A percentile compares a stretch with the other conserved stretches of the same genome.
Conservation (phyloP, 805 yeast species). For the Wickerhamiella siamensis region DNA sequence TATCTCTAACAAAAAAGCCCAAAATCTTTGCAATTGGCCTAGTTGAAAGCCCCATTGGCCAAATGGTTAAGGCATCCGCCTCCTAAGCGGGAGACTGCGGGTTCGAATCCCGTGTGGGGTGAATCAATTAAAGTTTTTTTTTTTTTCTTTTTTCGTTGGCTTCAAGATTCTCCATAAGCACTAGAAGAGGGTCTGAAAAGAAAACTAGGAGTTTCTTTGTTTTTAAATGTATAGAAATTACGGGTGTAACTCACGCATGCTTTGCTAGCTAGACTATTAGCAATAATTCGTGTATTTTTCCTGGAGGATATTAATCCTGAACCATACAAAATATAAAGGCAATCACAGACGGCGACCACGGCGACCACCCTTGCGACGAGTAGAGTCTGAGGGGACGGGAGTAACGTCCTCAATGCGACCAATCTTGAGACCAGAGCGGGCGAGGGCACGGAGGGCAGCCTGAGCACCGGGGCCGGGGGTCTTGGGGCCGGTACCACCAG, state of each 20-base stretch:
- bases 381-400: slow-evolving; percentile 99
- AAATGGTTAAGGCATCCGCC: slow-evolving; percentile 55
- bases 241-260: not conserved
- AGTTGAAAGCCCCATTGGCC: slow-evolving; percentile 35
- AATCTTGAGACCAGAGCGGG: slow-evolving; percentile 99
- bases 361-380: slow-evolving; percentile 99
- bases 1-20: too few relatives aligned
- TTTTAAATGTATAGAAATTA: not conserved
- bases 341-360: slow-evolving; percentile 97
- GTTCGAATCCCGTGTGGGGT: slow-evolving; percentile 54
- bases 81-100: slow-evolving; percentile 57
- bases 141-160: not conserved
- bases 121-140: slow-evolving; percentile 15
- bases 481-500: slow-evolving; percentile 99
- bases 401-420: slow-evolving; percentile 99
- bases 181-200: too few relatives aligned
- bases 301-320: not conserved
- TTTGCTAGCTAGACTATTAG: slow-evolving; percentile 1
- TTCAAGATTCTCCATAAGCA: too few relatives aligned
- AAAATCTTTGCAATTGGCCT: not conserved
- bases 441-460: slow-evolving; percentile 96
- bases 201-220: too few relatives aligned
- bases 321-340: slow-evolving; percentile 3
- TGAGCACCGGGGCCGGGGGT: slow-evolving; percentile 99
- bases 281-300: slow-evolving; percentile 2